Evolutionary conservation across 495 filamentous ascomycete species (phyloP).

Genomic region (Aspergillus carlsbadensis): DNA sequence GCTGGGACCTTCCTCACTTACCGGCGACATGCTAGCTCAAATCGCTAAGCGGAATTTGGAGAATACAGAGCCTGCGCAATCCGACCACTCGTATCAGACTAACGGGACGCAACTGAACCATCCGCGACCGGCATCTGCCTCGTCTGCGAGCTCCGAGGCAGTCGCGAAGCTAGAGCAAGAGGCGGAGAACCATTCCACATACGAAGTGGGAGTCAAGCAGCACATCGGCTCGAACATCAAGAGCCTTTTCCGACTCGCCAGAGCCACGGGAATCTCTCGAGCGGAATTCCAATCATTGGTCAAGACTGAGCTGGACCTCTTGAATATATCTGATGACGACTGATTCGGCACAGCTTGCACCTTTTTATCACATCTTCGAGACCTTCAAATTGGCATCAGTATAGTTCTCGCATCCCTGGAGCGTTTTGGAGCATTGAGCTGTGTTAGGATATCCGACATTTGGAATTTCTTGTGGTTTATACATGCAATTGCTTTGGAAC

Average conservation of each 20-base stretch:
- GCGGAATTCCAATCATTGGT: conserved; percentile 82
- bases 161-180: conserved; percentile 67
- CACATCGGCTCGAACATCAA: conserved; percentile 87
- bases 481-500: not conserved
- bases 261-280: conserved; percentile 74
- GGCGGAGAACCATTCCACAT: conserved; percentile 62
- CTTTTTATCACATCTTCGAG: not conserved
- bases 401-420: conserved; percentile 13
- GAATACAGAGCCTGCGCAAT: conserved; percentile 15
- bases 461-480: conserved; percentile 5
- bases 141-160: conserved; percentile 54
- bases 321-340: conserved; percentile 74
- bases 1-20: conserved; percentile 53
- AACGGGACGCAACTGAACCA: conserved; percentile 35
- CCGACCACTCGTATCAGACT: conserved; percentile 24
- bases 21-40: conserved; percentile 47
- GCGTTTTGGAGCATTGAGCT: conserved; percentile 16
- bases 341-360: conserved; percentile 14
- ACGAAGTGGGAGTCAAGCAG: conserved; percentile 80
- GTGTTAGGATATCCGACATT: conserved; percentile 17
- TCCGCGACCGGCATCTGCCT: conserved; percentile 48
- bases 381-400: conserved; percentile 2
- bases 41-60: conserved; percentile 36
- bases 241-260: conserved; percentile 80
- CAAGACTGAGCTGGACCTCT: conserved; percentile 72